Percentiles rank a stretch among this genome's conserved stretches.
These are phyloP conservation scores for Tolypocladium nubicola DNA, from an alignment of 2,329 filamentous ascomycete species.

Conservation along the genomic window DNA sequence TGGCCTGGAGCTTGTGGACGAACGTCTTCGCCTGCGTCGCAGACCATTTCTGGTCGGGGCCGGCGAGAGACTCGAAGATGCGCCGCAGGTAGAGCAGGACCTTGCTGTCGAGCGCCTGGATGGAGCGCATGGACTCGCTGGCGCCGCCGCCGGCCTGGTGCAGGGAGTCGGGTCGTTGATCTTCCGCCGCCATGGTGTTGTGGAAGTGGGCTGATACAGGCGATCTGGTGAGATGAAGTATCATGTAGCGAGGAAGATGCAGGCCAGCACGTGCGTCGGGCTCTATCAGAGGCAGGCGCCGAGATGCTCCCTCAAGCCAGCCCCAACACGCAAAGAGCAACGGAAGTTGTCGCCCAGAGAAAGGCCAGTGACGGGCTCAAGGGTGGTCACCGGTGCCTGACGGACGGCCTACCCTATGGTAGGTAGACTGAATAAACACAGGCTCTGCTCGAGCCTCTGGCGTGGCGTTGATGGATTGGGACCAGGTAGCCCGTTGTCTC, in stretches of 20 bases:
- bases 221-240: background rate
- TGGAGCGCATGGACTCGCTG: slow-evolving; percentile 26
- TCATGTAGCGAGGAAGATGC: background rate
- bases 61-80: slow-evolving; percentile 35
- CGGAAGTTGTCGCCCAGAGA: background rate
- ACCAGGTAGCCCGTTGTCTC: too few relatives aligned
- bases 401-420: background rate
- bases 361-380: background rate
- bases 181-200: background rate
- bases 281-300: background rate
- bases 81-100: slow-evolving; percentile 32
- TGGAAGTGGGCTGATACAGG: background rate
- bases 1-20: slow-evolving; percentile 33
- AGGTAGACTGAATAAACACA: background rate
- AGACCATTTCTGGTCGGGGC: slow-evolving; percentile 32
- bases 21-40: slow-evolving; percentile 34
- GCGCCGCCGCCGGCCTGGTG: slow-evolving; percentile 38
- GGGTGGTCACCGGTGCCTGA: background rate
- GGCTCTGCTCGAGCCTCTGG: background rate
- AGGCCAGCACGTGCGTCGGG: background rate
- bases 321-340: background rate
- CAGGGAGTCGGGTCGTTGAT: slow-evolving; percentile 12
- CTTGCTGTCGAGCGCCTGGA: slow-evolving; percentile 29
- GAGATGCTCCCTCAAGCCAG: background rate
- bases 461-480: too few relatives aligned